A percentile compares a stretch with the other conserved stretches of the same genome.
These are phyloP conservation scores for Loxodes magnus DNA, from an alignment of 73 alveolate species.

Conservation along the genomic window DNA sequence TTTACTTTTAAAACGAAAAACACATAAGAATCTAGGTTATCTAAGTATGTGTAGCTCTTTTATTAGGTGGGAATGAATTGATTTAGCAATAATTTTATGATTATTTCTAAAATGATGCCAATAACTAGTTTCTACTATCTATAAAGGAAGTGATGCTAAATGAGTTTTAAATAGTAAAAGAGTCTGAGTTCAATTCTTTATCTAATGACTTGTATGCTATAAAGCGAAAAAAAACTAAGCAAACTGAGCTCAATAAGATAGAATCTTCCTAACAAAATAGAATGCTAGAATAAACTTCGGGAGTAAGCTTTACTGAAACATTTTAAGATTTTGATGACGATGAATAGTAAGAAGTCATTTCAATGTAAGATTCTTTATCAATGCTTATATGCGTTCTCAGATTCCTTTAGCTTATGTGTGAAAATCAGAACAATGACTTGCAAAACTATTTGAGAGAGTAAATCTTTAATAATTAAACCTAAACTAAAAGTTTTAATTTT, in stretches of 20 bases:
- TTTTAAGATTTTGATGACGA: no score
- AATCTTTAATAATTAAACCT: conserved; percentile 37
- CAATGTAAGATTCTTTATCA: no score
- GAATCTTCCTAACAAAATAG: no score
- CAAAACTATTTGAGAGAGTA: conserved; percentile 61
- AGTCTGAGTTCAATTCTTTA: no score
- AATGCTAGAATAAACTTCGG: no score
- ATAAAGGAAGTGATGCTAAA: conserved; percentile 19
- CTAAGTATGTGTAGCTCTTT: conserved; percentile 20
- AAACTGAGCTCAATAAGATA: no score
- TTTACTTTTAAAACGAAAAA: no score
- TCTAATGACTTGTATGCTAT: no score
- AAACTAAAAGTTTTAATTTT: conserved; percentile 41
- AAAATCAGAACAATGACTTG: conserved; percentile 48
- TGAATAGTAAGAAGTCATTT: no score
- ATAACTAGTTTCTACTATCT: conserved; percentile 14
- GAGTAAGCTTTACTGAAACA: no score
- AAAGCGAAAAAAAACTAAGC: no score
- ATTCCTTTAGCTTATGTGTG: conserved; percentile 65
- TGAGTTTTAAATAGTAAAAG: conserved; percentile 15
- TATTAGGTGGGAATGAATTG: conserved; percentile 32
- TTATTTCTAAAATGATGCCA: conserved; percentile 23
- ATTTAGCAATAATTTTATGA: conserved; percentile 21
- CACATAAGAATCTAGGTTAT: conserved; percentile 19
- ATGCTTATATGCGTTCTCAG: conserved; percentile 57